phyloP scores from a whole-genome alignment of 2,329 filamentous ascomycete species.

The Dothistroma pini region DNA sequence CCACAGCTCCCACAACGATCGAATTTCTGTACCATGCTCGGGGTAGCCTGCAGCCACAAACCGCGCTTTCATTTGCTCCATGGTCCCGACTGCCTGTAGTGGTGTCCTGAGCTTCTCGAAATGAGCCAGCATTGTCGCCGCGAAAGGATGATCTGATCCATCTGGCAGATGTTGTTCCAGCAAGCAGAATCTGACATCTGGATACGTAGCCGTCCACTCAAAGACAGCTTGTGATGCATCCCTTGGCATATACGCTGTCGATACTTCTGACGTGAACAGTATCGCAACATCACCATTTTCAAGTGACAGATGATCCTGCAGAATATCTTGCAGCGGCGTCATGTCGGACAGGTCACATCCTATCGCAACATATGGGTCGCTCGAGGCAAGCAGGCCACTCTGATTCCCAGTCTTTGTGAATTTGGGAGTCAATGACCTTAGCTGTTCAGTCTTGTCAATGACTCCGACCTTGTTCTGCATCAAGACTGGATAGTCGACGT shows the following conservation, averaged over 20 bases:
- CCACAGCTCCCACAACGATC: conserved; percentile 82
- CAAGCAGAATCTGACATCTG: conserved; percentile 75
- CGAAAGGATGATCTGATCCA: conserved; percentile 75
- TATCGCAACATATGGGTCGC: conserved; percentile 70
- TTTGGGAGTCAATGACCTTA: conserved; percentile 50
- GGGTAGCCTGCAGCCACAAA: conserved; percentile 69
- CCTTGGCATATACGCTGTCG: conserved; percentile 83
- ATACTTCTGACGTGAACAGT: conserved; percentile 84
- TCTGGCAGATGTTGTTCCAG: conserved; percentile 83
- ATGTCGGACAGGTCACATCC: conserved; percentile 77
- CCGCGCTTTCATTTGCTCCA: conserved; percentile 62
- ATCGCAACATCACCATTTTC: conserved; percentile 54
- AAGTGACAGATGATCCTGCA: conserved; percentile 58
- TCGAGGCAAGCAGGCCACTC: conserved; percentile 56
- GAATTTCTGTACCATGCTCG: conserved; percentile 50
- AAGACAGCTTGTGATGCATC: conserved; percentile 70
- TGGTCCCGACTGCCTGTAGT: conserved; percentile 64
- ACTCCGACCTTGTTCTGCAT: conserved; percentile 69
- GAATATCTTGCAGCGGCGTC: conserved; percentile 53
- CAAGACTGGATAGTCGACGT: conserved; percentile 80
- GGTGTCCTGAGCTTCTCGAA: conserved; percentile 78
- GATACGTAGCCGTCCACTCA: conserved; percentile 68
- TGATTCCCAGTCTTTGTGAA: conserved; percentile 35
- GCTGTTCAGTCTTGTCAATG: conserved; percentile 60
- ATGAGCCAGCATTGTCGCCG: conserved; percentile 77